phyloP scores from a whole-genome alignment of 2,329 filamentous ascomycete species.

The Pseudogymnoascus sp. region DNA sequence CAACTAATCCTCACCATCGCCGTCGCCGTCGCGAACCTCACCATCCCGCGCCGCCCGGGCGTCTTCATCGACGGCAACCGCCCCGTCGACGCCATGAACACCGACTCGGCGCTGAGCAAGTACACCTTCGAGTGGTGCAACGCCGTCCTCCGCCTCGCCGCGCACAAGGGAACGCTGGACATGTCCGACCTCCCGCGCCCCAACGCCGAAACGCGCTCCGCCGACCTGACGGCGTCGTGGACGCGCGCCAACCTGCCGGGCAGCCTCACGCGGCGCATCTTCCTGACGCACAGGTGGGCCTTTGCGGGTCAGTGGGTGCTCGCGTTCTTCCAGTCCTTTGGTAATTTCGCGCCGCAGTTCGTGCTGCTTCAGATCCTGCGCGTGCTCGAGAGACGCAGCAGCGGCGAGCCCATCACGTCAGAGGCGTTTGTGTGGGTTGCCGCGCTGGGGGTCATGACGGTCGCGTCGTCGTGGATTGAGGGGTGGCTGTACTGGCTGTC shows the following conservation, averaged over 20 bases:
- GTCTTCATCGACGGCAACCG: constrained; percentile 48
- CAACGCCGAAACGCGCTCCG: constrained; percentile 44
- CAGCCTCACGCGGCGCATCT: constrained; percentile 52
- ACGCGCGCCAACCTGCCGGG: constrained; percentile 36
- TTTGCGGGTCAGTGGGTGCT: constrained; percentile 52
- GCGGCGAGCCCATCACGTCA: constrained; percentile 36
- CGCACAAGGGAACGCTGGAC: constrained; percentile 50
- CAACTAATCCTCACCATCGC: constrained; percentile 39
- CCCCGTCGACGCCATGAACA: constrained; percentile 55
- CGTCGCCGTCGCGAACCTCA: constrained; percentile 41
- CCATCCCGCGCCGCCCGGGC: constrained; percentile 58
- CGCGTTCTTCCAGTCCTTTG: constrained; percentile 35
- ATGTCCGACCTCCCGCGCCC: constrained; percentile 54
- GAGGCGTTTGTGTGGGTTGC: constrained; percentile 62
- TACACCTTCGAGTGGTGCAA: constrained; percentile 59
- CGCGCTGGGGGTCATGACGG: constrained; percentile 50
- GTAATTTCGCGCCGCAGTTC: constrained; percentile 62
- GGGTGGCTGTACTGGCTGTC: constrained; percentile 59
- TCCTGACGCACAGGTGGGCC: constrained; percentile 46
- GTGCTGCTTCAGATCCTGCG: constrained; percentile 57
- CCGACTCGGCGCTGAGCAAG: constrained; percentile 49
- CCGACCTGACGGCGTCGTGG: constrained; percentile 43
- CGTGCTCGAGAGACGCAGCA: constrained; percentile 48
- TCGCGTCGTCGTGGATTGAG: constrained; percentile 49
- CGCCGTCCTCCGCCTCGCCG: constrained; percentile 44